Percentiles rank a stretch among this genome's conserved stretches.
Evolutionary conservation across 2,329 filamentous ascomycete genomes (phyloP).

Genomic region (Botrytis fabae): DNA sequence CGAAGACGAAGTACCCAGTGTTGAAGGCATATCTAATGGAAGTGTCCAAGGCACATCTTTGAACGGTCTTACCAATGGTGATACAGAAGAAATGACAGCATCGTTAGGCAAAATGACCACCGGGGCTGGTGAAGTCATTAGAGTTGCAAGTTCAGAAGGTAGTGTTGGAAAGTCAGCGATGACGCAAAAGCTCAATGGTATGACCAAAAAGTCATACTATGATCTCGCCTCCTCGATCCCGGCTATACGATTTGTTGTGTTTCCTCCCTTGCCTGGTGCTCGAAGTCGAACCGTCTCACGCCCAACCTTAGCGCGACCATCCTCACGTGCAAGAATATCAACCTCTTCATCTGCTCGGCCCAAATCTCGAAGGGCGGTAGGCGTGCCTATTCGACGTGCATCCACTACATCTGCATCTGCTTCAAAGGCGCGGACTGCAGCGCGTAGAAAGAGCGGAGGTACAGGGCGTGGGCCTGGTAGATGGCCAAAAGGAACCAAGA

Average conservation of each 20-base stretch:
- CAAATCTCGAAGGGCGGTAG: constrained; percentile 24
- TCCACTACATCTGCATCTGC: constrained; percentile 28
- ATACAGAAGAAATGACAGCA: constrained; percentile 33
- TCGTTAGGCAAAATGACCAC: constrained; percentile 38
- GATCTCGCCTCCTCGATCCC: constrained; percentile 54
- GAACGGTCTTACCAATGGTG: constrained; percentile 31
- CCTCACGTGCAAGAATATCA: constrained; percentile 21
- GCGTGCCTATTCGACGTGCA: constrained; percentile 24
- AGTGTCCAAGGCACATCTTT: constrained; percentile 34
- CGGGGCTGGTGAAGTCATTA: constrained; percentile 29
- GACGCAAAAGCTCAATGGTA: constrained; percentile 32
- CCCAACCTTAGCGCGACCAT: constrained; percentile 31
- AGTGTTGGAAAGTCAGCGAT: constrained; percentile 28
- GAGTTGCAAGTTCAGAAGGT: constrained; percentile 26
- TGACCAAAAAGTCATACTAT: constrained; percentile 35
- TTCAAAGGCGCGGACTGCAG: constrained; percentile 38
- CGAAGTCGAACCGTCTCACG: constrained; percentile 44
- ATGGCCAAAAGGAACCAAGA: constrained; percentile 69
- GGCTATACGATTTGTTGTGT: constrained; percentile 73
- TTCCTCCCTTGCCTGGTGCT: constrained; percentile 62
- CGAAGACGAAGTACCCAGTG: constrained; percentile 40
- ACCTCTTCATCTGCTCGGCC: constrained; percentile 27
- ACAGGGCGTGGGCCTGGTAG: constrained; percentile 65
- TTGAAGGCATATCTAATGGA: constrained; percentile 27
- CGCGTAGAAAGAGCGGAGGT: constrained; percentile 58